Evolutionary conservation across 768 basidiomycete species (phyloP), one percentile per base, ranked within the genome.

Genomic region (Termitomyces sp.): DNA sequence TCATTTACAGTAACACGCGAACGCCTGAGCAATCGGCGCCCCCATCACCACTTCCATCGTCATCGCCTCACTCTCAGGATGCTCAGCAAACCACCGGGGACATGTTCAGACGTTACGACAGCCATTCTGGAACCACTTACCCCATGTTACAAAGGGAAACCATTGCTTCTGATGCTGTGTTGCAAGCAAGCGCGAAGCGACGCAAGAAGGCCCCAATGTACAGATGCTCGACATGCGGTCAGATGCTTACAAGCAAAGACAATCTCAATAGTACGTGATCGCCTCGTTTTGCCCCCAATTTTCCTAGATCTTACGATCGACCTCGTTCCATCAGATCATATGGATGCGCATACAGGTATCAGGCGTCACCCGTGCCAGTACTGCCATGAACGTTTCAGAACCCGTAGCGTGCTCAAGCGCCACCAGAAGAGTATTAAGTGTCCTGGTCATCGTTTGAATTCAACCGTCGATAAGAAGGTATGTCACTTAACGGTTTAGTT

Each of bases 391-490:
- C 56, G 62, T 20, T 67, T 67, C 31, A 59, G 66, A 47, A 67
- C 66, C 1, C 66, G 66, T 12, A 67, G 66, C 17, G 66, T 67
- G n/a, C 45, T 67, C 14, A 63, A 63, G 34, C 64, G 64, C 15
- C 66, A 67, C 40, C 64, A 67, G 58, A 62, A 63, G 57, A 65
- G 66, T 37, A 47, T 31, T 5, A 65, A 67, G 32, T 67, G 66
- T 51, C 62, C 62, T 43, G 63, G 37, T 40, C 60, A 62, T 52
- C 59, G 54, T 42, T 9, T 40, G 6, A 36, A 15, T 7, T 31
- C 29, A 2, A 4, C 7, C 34, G 3, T 7, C 15, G 52, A 57
- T 7, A 59, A 59, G 25, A 40, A 58, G 50, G 65, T 65, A 46
- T 29, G 56, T 52, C 32, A 36, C 6, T 11, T 29, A 10, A 25